Base-by-base conservation (phyloP, 2,329 filamentous ascomycete species). In the Cordyceps tenuipes region DNA sequence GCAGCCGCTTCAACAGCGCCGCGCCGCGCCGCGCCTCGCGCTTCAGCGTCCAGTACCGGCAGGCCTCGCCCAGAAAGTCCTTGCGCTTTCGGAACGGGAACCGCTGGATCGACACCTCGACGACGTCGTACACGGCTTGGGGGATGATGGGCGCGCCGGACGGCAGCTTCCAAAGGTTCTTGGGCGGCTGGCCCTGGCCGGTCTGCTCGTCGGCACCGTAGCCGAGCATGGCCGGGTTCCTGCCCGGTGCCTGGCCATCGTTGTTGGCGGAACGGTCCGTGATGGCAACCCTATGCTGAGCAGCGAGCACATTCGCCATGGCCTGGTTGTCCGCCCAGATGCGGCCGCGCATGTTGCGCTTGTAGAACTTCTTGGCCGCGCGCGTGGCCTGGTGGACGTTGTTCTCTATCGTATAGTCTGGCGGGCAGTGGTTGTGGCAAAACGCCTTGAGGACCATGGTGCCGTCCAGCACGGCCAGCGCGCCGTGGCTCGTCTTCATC, bases 41-140 rank as follows among this genome's bases (percentile, higher is more conserved):
- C 76, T 99, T 99, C 64, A 99, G 75, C 0, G 94, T 97, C 94
- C 94, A 99, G 74, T 97, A 99, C 66, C 91, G 91, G 76, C 93
- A 97, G 2, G 90, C 90, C 72, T 97, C 93, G 61, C 91, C 88
- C 2, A 95, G 87, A 71, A 91, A 99, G 62, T 97, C 92, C 70
- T 95, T 96, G 57, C 91, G 85, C 70, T 94, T 95, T 34, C 88
- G 85, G 61, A 85, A 77, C 41, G 84, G 84, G 71, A 97, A 97
- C 52, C 90, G 86, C 63, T 87, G 84, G 39, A 99, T 80, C 0
- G 92, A 90, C 49, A 84, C 84, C 66, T 96, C 90, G 23, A 99
- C 91, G 31, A 88, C 86, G 65, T 93, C 89, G 63, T 91, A 91
- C 3, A 97, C 88, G 2, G 89, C 86, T 65, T 92, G 87, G 0